phyloP scores from a whole-genome alignment of 805 yeast species.

The Candida pseudoglaebosa region DNA sequence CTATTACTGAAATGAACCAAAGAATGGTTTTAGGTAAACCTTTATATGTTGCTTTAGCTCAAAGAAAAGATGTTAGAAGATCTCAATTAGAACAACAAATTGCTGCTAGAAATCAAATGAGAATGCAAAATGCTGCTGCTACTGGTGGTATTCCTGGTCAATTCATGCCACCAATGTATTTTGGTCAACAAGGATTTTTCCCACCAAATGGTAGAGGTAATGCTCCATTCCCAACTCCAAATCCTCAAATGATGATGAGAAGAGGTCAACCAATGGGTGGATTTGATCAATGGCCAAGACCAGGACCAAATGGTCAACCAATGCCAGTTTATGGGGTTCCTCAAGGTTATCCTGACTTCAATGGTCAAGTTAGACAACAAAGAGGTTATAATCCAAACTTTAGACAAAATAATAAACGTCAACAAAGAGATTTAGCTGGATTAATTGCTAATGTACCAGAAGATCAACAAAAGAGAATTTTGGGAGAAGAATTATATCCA shows the following conservation, averaged over 20 bases:
- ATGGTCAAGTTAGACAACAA: constrained; percentile 45
- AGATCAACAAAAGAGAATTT: constrained; percentile 93
- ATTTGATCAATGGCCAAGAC: constrained; percentile 56
- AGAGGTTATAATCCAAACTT: constrained; percentile 54
- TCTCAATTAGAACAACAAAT: constrained; percentile 96
- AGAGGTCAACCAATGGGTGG: constrained; percentile 47
- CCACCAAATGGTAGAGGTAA: constrained; percentile 81
- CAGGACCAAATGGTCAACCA: constrained; percentile 84
- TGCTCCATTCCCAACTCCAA: constrained; percentile 71
- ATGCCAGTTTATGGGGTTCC: constrained; percentile 80
- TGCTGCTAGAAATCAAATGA: constrained; percentile 96
- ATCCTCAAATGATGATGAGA: constrained; percentile 76
- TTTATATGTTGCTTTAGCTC: constrained; percentile 96
- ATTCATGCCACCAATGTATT: constrained; percentile 83
- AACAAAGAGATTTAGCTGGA: constrained; percentile 55
- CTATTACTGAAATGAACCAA: constrained; percentile 97
- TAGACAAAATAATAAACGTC: constrained; percentile 42
- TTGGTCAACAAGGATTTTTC: constrained; percentile 80
- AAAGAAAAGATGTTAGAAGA: constrained; percentile 97
- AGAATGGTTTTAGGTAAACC: constrained; percentile 94
- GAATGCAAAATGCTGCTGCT: constrained; percentile 95
- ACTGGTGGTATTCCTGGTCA: constrained; percentile 82
- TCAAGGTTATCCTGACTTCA: constrained; percentile 21
- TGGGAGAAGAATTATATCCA: constrained; percentile 97
- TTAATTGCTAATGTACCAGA: constrained; percentile 63